Conservation (phyloP, 2,329 filamentous ascomycete species). For the Didymella pinodella region DNA sequence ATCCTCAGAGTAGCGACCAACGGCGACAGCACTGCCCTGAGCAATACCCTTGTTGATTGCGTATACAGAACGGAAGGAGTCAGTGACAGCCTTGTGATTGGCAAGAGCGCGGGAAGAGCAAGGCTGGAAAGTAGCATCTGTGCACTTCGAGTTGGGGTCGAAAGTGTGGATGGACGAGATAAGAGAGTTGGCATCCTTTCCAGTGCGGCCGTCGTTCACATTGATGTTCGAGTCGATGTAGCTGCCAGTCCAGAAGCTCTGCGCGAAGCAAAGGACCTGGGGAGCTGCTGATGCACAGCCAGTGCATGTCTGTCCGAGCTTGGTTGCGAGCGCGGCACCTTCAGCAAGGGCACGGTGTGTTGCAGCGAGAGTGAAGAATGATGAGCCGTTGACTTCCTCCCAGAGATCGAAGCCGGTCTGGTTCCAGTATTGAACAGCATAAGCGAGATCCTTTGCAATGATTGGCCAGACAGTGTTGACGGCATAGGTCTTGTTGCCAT, state of each 20-base stretch:
- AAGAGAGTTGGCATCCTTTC: constrained; percentile 76
- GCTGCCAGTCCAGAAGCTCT: constrained; percentile 74
- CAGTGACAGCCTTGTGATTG: constrained; percentile 78
- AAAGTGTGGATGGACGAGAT: constrained; percentile 66
- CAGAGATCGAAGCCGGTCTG: constrained; percentile 75
- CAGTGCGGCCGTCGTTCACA: constrained; percentile 66
- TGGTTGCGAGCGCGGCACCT: constrained; percentile 70
- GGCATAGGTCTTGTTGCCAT: constrained; percentile 59
- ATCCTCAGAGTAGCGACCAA: constrained; percentile 62
- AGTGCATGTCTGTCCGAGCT: constrained; percentile 67
- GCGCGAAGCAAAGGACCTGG: constrained; percentile 75
- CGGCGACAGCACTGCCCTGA: constrained; percentile 63
- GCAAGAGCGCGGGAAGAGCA: constrained; percentile 68
- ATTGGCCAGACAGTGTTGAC: constrained; percentile 72
- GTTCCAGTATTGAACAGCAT: constrained; percentile 74
- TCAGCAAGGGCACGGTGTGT: constrained; percentile 72
- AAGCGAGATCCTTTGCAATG: constrained; percentile 76
- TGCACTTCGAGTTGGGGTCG: constrained; percentile 71
- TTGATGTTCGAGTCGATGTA: constrained; percentile 75
- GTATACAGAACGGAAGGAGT: constrained; percentile 78
- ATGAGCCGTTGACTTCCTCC: constrained; percentile 80
- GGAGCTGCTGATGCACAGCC: constrained; percentile 72
- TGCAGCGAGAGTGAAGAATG: constrained; percentile 78
- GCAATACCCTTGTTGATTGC: constrained; percentile 71
- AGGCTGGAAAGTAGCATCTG: constrained; percentile 78